Base-by-base conservation (phyloP, 768 basidiomycete genomes). In the Cubamyces lactineus region DNA sequence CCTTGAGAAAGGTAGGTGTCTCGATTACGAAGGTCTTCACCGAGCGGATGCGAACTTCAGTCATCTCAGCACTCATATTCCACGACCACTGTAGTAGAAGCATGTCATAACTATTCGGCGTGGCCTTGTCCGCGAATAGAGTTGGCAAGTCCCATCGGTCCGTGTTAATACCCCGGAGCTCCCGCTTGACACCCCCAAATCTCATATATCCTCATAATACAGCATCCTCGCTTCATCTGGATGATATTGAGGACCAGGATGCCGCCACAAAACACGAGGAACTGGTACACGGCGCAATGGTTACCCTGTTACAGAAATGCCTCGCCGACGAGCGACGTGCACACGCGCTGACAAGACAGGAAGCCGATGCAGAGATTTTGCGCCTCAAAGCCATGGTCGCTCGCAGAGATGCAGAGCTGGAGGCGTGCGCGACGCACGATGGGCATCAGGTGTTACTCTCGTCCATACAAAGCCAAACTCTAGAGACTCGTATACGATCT, bases 1-100 rank as follows among this genome's bases (percentile, higher is more conserved):
- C 42, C 78, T 85, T n/a, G 78, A 85, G 70, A 86, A 84, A 83
- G 83, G 87, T 87, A 66, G 42, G 82, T 74, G 11, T 11, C 19
- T 24, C 17, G 38, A 28, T 5, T 12, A 11, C 23, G 28, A 4
- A 17, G 6, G 12, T 16, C 30, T 45, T 30, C 34, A 26, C 13
- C 13, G 42, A 40, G n/a, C 16, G 7, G 41, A 13, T n/a, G 42
- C 64, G 49, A 30, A 23, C 43, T 9, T 30, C 24, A 48, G 62
- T 55, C 19, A 39, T 58, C 51, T 42, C 51, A 53, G 46, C 39
- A 59, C 49, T 34, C 9, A 61, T 57, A 19, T 48, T 9, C 34
- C 17, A 40, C 23, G 16, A n/a, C 15, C 57, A 64, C 50, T 60
- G n/a, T 59, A 72, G 84, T 85, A 34, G 79, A 84, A 67, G 67